Evolutionary conservation across 2,329 filamentous ascomycete species (phyloP), one percentile per base, ranked within the genome.

Genomic region (Trichoderma gracile): DNA sequence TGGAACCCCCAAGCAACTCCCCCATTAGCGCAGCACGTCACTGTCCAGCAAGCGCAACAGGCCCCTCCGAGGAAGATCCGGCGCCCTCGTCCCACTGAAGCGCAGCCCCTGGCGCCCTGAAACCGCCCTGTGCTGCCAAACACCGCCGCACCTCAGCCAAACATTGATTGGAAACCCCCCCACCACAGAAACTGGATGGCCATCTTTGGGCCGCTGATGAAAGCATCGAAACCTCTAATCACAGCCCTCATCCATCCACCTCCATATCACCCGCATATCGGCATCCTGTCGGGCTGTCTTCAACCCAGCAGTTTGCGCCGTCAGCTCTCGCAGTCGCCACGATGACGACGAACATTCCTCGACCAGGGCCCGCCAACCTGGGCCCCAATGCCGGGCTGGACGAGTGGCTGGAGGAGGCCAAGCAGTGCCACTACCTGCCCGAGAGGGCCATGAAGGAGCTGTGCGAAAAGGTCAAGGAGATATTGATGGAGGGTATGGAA

Each of bases 401-500:
- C 76, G 93, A 98, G 80, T 99, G 95, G 95, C 85, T 99, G 38
- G 91, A 95, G 75, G 91, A 96, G 78, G 95, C 95, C 50, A 97
- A 97, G 79, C 91, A 95, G 78, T 98, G 95, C 81, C 95, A 96
- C 77, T 97, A 98, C 77, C 85, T 99, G 59, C 95, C 95, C 56
- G 95, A 99, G 79, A 81, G 89, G 67, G 92, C 96, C 73, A 99
- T 99, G 95, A 99, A 99, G 84, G 91, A 96, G 78, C 85, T 99
- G 55, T 99, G 95, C 77, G 95, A 99, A 81, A 96, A 96, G 75
- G 95, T 98, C 67, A 99, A 99, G 82, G 95, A 98, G 79, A 96
- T 92, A 69, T 84, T 99, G 73, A 99, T 99, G 95, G 95, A 99
- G 84, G 92, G 92, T 95, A 76, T 69, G 73, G 66, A n/a, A 38